Conservation (phyloP, 1,284 basidiomycete species). For the Irpex sp. region DNA sequence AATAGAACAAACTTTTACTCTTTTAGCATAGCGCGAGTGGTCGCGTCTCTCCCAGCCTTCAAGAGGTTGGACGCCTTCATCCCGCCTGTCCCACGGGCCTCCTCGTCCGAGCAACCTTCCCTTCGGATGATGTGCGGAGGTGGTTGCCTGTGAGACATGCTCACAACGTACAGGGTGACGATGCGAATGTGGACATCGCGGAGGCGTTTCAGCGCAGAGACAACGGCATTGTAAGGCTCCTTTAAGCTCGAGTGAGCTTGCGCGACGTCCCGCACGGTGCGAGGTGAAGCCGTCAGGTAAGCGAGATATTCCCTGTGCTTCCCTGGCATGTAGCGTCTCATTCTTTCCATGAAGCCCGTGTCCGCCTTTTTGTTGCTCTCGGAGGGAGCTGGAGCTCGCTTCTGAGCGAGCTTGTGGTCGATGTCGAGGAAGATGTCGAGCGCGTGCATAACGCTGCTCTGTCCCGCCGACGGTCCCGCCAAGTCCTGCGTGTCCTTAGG, state of each 20-base stretch:
- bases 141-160: conserved; percentile 60
- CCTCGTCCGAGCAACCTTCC: conserved; percentile 33
- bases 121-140: conserved; percentile 53
- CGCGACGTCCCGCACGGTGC: conserved; percentile 57
- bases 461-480: conserved; percentile 91
- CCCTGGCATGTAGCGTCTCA: conserved; percentile 82
- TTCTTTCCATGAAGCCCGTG: conserved; percentile 76
- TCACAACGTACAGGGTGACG: conserved; percentile 83
- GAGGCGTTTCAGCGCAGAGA: conserved; percentile 76
- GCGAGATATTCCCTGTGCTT: conserved; percentile 66
- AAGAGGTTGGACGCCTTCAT: conserved; percentile 78
- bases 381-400: conserved; percentile 69
- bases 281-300: conserved; percentile 45
- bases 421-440: conserved; percentile 80
- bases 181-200: conserved; percentile 88
- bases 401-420: conserved; percentile 77
- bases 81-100: conserved; percentile 84
- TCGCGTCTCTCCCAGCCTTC: conserved; percentile 88
- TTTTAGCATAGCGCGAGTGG: conserved; percentile 59
- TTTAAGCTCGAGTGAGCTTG: conserved; percentile 51
- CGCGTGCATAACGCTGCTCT: conserved; percentile 87
- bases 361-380: conserved; percentile 60
- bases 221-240: conserved; percentile 77
- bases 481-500: conserved; percentile 56
- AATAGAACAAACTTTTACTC: conserved; percentile 5